A percentile compares a stretch with the other conserved stretches of the same genome.
Evolutionary conservation across 495 filamentous ascomycete species (phyloP).

Genomic region (Podospora bellae-mahoneyi): DNA sequence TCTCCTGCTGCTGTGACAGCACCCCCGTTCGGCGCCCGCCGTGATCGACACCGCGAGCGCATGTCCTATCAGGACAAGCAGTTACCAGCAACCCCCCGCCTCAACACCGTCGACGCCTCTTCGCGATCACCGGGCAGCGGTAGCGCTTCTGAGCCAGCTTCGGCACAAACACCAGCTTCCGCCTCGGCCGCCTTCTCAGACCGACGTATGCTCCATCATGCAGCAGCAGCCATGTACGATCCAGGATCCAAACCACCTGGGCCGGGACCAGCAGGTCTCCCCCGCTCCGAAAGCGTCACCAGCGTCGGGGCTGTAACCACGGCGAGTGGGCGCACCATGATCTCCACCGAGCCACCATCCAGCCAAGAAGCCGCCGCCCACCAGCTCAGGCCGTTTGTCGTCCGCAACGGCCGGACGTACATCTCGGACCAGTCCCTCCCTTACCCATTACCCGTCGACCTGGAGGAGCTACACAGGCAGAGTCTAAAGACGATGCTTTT

Average conservation of each 20-base stretch:
- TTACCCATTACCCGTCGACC: conserved; percentile 86
- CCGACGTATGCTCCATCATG: conserved; percentile 34
- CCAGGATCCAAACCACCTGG: conserved; percentile 26
- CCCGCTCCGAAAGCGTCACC: conserved; percentile 41
- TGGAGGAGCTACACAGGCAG: conserved; percentile 83
- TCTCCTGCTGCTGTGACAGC: conserved; percentile 13
- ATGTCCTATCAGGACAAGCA: conserved; percentile 39
- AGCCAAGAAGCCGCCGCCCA: conserved; percentile 30
- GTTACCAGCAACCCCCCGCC: conserved; percentile 35
- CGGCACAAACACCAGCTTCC: conserved; percentile 29
- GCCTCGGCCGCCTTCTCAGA: conserved; percentile 25
- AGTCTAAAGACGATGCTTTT: conserved; percentile 78
- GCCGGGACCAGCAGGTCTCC: conserved; percentile 21
- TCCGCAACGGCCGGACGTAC: conserved; percentile 74
- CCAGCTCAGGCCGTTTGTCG: conserved; percentile 60
- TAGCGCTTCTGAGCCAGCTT: conserved; percentile 30
- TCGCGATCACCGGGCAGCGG: conserved; percentile 29
- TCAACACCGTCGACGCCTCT: conserved; percentile 34
- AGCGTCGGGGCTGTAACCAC: conserved; percentile 35
- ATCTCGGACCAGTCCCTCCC: conserved; percentile 68
- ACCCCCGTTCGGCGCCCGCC: conserved; percentile 16
- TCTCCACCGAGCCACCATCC: conserved; percentile 33
- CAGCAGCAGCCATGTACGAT: conserved; percentile 34
- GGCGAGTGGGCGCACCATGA: conserved; percentile 36
- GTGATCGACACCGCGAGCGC: conserved; percentile 27